Percentiles rank a stretch among this genome's conserved stretches.
These are phyloP conservation scores for Trichoderma virens DNA, from an alignment of 495 filamentous ascomycete genomes.

Conservation along the genomic window DNA sequence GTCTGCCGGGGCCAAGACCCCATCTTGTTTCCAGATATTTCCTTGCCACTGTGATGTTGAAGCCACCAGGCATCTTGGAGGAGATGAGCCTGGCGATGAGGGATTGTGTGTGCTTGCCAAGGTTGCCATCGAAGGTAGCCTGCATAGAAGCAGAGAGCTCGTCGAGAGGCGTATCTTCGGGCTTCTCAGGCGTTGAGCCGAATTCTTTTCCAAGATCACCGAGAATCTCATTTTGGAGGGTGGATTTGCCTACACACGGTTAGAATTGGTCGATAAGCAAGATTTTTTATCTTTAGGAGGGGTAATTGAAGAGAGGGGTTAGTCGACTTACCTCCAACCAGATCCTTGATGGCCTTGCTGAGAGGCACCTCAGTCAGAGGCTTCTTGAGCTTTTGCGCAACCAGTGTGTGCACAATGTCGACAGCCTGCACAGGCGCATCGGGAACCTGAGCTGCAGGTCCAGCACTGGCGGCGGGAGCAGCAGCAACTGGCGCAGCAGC, in stretches of 20 bases:
- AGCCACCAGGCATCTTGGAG: slow-evolving; percentile 98
- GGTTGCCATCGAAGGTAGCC: slow-evolving; percentile 93
- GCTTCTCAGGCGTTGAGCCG: slow-evolving; percentile 94
- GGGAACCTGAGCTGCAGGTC: slow-evolving; percentile 80
- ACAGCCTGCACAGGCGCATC: slow-evolving; percentile 81
- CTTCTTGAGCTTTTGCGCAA: slow-evolving; percentile 99
- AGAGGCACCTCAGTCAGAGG: slow-evolving; percentile 78
- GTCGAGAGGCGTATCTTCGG: slow-evolving; percentile 93
- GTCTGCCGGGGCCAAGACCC: slow-evolving; percentile 79
- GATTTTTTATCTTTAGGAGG: neutral
- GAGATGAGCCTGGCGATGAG: slow-evolving; percentile 91
- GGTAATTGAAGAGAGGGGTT: neutral
- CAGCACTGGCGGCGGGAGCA: slow-evolving; percentile 59
- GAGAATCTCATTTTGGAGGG: slow-evolving; percentile 93
- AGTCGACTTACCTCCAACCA: slow-evolving; percentile 78
- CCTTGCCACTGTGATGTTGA: slow-evolving; percentile 90
- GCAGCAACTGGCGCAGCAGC: slow-evolving; percentile 48
- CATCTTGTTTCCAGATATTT: slow-evolving; percentile 94
- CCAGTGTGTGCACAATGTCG: slow-evolving; percentile 80
- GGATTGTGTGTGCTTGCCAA: slow-evolving; percentile 93
- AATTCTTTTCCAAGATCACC: slow-evolving; percentile 98
- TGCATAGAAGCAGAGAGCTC: slow-evolving; percentile 95
- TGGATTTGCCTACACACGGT: slow-evolving; percentile 69
- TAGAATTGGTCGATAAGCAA: slow-evolving; percentile 12
- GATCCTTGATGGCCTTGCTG: slow-evolving; percentile 96